Percentiles rank a stretch among this genome's conserved stretches.
Conservation (phyloP, 345 rosid genomes). For the Turritis glabra region DNA sequence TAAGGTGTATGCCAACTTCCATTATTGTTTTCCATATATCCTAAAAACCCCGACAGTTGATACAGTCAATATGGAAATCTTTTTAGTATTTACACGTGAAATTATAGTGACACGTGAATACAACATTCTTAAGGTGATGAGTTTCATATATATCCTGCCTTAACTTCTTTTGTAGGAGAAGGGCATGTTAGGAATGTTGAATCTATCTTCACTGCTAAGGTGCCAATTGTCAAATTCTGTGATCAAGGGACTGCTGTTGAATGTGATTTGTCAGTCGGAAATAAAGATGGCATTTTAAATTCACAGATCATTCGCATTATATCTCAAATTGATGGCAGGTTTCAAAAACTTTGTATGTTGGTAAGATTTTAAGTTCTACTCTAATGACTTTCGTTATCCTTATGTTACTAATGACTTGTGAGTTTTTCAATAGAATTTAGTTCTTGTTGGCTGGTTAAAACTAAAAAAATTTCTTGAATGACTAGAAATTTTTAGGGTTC, state of each 20-base stretch:
- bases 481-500: neutral
- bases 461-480: neutral
- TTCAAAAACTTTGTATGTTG: conserved; percentile 57
- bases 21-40: neutral
- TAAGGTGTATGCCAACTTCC: neutral
- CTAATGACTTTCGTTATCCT: neutral
- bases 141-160: neutral
- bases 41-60: no score
- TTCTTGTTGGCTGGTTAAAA: neutral
- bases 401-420: neutral
- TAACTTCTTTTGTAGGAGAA: conserved; percentile 37
- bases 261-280: conserved; percentile 58
- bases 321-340: conserved; percentile 56
- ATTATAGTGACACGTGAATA: neutral
- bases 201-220: conserved; percentile 48
- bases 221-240: conserved; percentile 55
- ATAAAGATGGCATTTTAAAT: conserved; percentile 49
- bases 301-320: conserved; percentile 46
- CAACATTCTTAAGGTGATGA: neutral
- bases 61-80: neutral
- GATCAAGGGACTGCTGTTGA: conserved; percentile 46
- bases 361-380: conserved; percentile 33
- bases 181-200: conserved; percentile 48
- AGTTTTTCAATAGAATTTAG: neutral
- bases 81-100: neutral